Evolutionary conservation across 169 alveolate genomes (phyloP), one percentile per base, ranked within the genome.

Genomic region (Babesia ovata): DNA sequence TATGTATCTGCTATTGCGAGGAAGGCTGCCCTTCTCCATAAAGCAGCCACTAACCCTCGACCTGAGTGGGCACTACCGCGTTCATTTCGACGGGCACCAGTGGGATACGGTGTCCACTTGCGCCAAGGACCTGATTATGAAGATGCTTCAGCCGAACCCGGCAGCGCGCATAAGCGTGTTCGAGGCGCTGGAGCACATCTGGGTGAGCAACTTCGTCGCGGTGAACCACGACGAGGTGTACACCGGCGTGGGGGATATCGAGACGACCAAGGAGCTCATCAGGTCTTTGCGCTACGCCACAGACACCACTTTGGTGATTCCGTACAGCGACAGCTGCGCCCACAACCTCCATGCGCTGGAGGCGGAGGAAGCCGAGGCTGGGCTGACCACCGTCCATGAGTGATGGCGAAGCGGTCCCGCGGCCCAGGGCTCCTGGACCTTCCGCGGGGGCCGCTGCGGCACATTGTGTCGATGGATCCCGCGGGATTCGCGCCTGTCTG

Each of bases 21-120:
- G 97, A 12, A 86, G 93, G 16, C 92, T 94, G 59, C 97, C 97
- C 29, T 94, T 94, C 88, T 87, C 97, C 22, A 90, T 93, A 57
- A 91, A 79, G 71, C 78, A 82, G 75, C 74, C 88, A 26, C 60
- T 71, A 22, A 84, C 84, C 44, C 57, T 70, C 58, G 70, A 88
- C 61, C 46, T 89, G 28, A 54, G 72, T 10, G 74, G 81, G 49
- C 86, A 85, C 66, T 85, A 85, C 54, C 79, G 77, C 14, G 70
- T 90, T 42, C 63, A 44, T 16, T 92, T 94, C 75, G 94, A 91
- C 57, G 93, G 93, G 45, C 75, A 84, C 26, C 72, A 86, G 58
- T 94, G 97, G 97, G 89, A 81, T 26, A 60, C 63, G 4, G 77
- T 90, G 26, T 89, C 94, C 63, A 72, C 94, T 45, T 89, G 92